Conservation (phyloP, 2,329 filamentous ascomycete genomes). For the Hypocreales sp. region DNA sequence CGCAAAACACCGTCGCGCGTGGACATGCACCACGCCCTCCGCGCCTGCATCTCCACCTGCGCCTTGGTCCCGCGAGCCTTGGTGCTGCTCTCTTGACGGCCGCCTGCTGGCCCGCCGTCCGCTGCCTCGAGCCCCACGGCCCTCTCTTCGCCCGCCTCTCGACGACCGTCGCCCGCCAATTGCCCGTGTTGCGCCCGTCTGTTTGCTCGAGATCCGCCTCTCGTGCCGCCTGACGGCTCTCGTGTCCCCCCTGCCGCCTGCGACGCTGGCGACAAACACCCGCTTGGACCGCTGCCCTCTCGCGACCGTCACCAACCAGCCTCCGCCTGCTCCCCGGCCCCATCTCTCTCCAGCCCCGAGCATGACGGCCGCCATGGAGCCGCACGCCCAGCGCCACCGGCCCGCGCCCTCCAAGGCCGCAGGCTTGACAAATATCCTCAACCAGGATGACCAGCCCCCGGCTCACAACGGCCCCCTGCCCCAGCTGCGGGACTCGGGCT, state of each 20-base stretch:
- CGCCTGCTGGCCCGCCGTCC: too few species aligned
- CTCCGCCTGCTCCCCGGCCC: background rate
- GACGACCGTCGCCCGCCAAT: slow-evolving; percentile 1
- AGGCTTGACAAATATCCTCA: slow-evolving; percentile 23
- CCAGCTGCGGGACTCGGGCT: slow-evolving; percentile 24
- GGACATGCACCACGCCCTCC: too few species aligned
- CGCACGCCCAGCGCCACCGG: slow-evolving; percentile 5
- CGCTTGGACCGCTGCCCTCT: background rate
- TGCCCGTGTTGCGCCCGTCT: slow-evolving; percentile 1
- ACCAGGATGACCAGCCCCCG: slow-evolving; percentile 16
- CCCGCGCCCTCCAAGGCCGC: slow-evolving; percentile 15
- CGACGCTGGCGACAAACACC: background rate
- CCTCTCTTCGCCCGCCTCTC: background rate
- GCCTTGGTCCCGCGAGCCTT: too few species aligned
- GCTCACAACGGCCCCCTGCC: slow-evolving; percentile 12
- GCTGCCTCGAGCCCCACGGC: too few species aligned
- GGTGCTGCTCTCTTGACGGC: too few species aligned
- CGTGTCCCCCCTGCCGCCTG: background rate
- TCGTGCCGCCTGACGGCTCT: background rate
- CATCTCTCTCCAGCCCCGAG: background rate
- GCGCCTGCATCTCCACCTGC: too few species aligned
- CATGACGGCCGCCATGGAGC: slow-evolving; percentile 6
- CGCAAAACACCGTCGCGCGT: too few species aligned
- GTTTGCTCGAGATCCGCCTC: slow-evolving; percentile 2
- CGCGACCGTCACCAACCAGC: background rate